Base-by-base conservation (phyloP, 1,139 yeast genomes). In the Sugiyamaella grinbergsii region DNA sequence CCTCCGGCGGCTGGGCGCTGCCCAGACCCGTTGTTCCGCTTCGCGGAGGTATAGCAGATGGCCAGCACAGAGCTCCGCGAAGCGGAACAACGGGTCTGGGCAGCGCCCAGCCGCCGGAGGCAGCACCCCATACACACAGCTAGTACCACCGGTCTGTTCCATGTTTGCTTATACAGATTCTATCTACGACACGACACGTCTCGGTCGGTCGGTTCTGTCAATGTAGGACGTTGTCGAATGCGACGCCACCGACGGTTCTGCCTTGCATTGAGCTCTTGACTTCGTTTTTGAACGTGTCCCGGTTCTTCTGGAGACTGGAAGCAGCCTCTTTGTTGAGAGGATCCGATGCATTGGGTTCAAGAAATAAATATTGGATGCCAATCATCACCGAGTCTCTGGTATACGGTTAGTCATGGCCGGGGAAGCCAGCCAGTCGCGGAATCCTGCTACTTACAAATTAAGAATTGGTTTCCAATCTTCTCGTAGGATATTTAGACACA, bases 381-480 rank as follows among this genome's bases (percentile, higher is more conserved):
- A 91, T 84, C 58, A 91, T 75, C 19, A 93, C 82, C 4, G 93
- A 77, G 65, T 85, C 89, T 47, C 64, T 62, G 43, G 2, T 15
- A 13, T 11, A 29, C 6, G 6, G 52, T 47, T 49, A 47, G 50
- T 18, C 15, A 29, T 11, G n/a, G n/a, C 33, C 4, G 3, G 33
- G 5, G 2, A 6, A n/a, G 33, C 13, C 6, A 16, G 16, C 26
- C 26, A 8, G 13, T 16, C 19, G n/a, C n/a, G n/a, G 8, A 6
- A 26, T 16, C 24, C 26, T 37, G 7, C 5, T 36, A 53, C 63
- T 26, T 56, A 61, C 63, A 93, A 73, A 57, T 85, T 87, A 59
- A 93, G 75, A 1, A 90, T 96, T 0, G 98, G 98, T 29, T 93
- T 83, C 98, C 98, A 93, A 67, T 91, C 98, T 67, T 90, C 96